These are phyloP conservation scores for Hyphodiscus hymeniophilus DNA, from an alignment of 495 filamentous ascomycete species.

Conservation along the genomic window DNA sequence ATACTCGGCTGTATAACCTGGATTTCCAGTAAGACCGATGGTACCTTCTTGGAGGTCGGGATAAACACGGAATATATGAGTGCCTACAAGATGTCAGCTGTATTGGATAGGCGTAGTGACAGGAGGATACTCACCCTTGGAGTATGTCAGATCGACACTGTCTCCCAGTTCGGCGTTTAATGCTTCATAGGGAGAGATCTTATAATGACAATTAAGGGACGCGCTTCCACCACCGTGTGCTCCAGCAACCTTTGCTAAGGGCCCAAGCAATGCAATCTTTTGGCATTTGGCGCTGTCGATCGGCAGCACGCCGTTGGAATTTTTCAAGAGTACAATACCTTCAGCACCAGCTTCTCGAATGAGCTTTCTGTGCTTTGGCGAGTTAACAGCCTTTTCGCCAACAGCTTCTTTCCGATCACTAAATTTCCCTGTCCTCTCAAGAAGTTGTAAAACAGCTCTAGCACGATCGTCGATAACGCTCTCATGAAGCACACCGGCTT, in stretches of 20 bases:
- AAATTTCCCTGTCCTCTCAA: conserved; percentile 25
- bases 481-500: no score
- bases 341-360: conserved; percentile 45
- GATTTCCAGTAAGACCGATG: no score
- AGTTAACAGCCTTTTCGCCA: conserved; percentile 24
- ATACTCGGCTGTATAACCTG: no score
- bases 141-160: no score
- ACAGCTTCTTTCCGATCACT: conserved; percentile 20
- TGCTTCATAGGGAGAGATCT: conserved; percentile 56
- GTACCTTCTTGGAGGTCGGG: no score
- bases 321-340: conserved; percentile 54
- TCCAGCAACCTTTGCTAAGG: conserved; percentile 49
- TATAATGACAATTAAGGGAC: conserved; percentile 53
- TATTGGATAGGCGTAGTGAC: no score
- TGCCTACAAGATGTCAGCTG: conserved; percentile 36
- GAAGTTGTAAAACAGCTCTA: conserved; percentile 38
- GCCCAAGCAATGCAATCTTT: conserved; percentile 1
- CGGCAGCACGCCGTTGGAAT: conserved; percentile 42
- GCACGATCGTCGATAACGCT: conserved; percentile 44
- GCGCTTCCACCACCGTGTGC: conserved; percentile 66
- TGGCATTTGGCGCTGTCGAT: conserved; percentile 31
- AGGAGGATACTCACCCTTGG: no score
- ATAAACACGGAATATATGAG: conserved; percentile 47
- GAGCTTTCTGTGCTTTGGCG: conserved; percentile 30
- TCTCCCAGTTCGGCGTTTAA: conserved; percentile 37